Percentiles rank a stretch among this genome's conserved stretches.
Conservation (phyloP, 192 early-diverging fungal genomes). For the Spizellomyces punctatus region DNA sequence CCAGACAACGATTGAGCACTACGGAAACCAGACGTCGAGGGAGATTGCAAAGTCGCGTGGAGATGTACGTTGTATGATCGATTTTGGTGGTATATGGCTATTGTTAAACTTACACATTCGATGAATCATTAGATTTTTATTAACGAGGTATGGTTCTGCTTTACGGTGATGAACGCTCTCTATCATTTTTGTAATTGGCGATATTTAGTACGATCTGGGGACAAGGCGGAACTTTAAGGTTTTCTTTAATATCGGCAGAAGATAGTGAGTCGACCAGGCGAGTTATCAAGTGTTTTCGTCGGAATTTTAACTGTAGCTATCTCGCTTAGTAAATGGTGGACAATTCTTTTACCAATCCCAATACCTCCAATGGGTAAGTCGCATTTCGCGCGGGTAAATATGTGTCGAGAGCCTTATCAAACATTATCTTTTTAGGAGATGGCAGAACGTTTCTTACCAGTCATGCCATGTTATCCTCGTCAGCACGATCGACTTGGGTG, state of each 20-base stretch:
- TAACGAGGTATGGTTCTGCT: conserved; percentile 29
- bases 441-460: background rate
- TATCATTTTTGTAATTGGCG: background rate
- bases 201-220: conserved; percentile 47
- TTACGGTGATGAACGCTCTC: background rate
- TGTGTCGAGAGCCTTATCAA: background rate
- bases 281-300: background rate
- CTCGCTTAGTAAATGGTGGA: conserved; percentile 15
- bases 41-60: conserved; percentile 31
- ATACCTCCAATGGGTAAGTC: conserved; percentile 13
- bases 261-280: conserved; percentile 13
- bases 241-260: conserved; percentile 47
- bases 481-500: conserved; percentile 2
- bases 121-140: conserved; percentile 20
- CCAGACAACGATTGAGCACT: conserved; percentile 54
- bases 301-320: background rate
- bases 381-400: background rate
- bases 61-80: conserved; percentile 26
- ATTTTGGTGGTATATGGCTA: background rate
- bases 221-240: conserved; percentile 45
- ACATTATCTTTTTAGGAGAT: background rate
- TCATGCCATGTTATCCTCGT: background rate
- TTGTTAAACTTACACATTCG: background rate
- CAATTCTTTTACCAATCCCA: conserved; percentile 10
- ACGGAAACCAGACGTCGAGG: conserved; percentile 29